phyloP scores from a whole-genome alignment of 805 yeast genomes.

The Yamadazyma takamatsuzukensis region DNA sequence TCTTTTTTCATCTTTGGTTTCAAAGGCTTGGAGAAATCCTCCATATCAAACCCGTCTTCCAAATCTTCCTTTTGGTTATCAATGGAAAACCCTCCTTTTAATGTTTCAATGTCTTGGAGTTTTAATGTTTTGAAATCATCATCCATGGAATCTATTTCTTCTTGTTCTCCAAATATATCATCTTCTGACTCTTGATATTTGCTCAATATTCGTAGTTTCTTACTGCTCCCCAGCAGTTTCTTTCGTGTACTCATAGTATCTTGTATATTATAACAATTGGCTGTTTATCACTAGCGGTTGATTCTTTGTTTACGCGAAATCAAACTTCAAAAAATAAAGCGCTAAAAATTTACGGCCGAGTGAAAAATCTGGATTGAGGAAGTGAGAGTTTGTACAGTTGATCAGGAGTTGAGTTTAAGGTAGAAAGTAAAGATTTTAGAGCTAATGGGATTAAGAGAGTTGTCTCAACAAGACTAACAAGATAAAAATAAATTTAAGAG shows the following conservation, averaged over 20 bases:
- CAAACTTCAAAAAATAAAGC: neutral
- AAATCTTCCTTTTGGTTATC: neutral
- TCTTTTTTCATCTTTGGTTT: slow-evolving; percentile 1
- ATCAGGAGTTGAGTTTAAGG: no score
- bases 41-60: slow-evolving; percentile 6
- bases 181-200: slow-evolving; percentile 20
- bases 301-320: neutral
- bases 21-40: neutral
- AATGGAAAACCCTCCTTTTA: neutral
- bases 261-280: no score
- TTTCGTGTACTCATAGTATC: no score
- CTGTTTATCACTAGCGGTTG: slow-evolving; percentile 1
- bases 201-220: slow-evolving; percentile 17
- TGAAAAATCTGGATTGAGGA: neutral
- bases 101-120: slow-evolving; percentile 5
- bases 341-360: neutral
- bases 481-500: neutral
- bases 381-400: no score
- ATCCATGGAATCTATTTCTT: slow-evolving; percentile 15
- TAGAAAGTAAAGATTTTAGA: no score
- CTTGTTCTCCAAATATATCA: slow-evolving; percentile 26
- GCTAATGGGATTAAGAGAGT: neutral
- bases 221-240: no score
- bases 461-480: neutral
- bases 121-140: slow-evolving; percentile 25